Conservation (phyloP, 257 asterid species). For the Parsonsia alboflavescens region DNA sequence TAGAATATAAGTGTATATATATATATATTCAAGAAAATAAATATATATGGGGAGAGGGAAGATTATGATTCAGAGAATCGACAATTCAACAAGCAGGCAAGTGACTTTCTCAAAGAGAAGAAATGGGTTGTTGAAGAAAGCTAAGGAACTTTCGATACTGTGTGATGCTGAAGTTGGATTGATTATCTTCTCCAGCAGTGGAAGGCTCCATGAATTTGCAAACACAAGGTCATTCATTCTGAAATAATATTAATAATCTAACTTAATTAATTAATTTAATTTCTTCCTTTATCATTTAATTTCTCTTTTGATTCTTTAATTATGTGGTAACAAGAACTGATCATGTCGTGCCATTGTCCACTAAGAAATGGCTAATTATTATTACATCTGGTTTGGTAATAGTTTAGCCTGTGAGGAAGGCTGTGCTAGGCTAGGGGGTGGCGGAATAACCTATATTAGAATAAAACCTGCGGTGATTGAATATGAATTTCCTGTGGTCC, state of each 20-base stretch:
- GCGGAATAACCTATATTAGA: too few species aligned
- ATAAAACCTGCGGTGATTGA: not conserved
- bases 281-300: too few species aligned
- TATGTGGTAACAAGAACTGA: too few species aligned
- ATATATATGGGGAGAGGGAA: conserved; percentile 60
- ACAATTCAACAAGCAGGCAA: conserved; percentile 53
- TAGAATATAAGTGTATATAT: not conserved
- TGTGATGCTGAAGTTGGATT: conserved; percentile 68
- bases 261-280: too few species aligned
- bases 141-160: conserved; percentile 50
- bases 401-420: too few species aligned
- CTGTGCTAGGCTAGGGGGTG: too few species aligned
- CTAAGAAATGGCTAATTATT: not conserved
- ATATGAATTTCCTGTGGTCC: not conserved
- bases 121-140: conserved; percentile 58
- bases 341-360: not conserved
- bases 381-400: too few species aligned
- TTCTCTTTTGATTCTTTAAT: too few species aligned
- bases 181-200: conserved; percentile 48
- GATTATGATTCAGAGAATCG: conserved; percentile 51
- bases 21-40: not conserved
- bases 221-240: conserved; percentile 40
- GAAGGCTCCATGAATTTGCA: conserved; percentile 52
- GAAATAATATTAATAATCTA: too few species aligned
- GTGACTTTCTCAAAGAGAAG: conserved; percentile 70